A percentile compares a stretch with the other conserved stretches of the same genome.
These are phyloP conservation scores for Kwoniella mangroviensis DNA, from an alignment of 768 basidiomycete species.

Conservation along the genomic window DNA sequence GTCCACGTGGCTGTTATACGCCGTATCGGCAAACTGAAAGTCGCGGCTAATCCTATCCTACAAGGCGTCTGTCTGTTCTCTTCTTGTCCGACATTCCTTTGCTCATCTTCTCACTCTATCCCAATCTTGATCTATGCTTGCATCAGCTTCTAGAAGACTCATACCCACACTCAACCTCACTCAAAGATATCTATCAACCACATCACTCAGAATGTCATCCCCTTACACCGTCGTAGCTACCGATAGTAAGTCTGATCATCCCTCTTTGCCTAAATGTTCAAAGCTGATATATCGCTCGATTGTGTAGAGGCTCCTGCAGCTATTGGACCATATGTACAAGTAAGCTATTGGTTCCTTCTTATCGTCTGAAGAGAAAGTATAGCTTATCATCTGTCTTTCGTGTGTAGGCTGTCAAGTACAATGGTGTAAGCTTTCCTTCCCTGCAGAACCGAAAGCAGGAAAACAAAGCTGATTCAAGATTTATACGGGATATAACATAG, in stretches of 20 bases:
- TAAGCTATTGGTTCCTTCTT: too few relatives aligned
- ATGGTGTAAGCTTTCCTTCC: slow-evolving; percentile 61
- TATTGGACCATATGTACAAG: slow-evolving; percentile 67
- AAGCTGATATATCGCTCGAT: too few relatives aligned
- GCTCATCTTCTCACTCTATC: not conserved
- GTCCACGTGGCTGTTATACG: not conserved
- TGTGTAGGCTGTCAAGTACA: slow-evolving; percentile 73
- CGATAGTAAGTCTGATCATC: slow-evolving; percentile 42
- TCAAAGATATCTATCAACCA: slow-evolving; percentile 5
- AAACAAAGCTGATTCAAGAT: not conserved
- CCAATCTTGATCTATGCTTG: not conserved
- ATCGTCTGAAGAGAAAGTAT: too few relatives aligned
- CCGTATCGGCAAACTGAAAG: too few relatives aligned
- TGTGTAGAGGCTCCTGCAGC: slow-evolving; percentile 56
- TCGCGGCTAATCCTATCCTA: too few relatives aligned
- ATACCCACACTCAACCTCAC: not conserved
- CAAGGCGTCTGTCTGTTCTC: too few relatives aligned
- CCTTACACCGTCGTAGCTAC: slow-evolving; percentile 56
- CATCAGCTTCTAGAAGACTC: slow-evolving; percentile 8
- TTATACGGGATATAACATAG: slow-evolving; percentile 34
- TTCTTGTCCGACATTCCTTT: not conserved
- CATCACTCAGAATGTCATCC: slow-evolving; percentile 41
- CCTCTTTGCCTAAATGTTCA: not conserved
- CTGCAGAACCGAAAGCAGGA: too few relatives aligned
- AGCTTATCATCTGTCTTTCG: slow-evolving; percentile 13